A percentile compares a stretch with the other conserved stretches of the same genome.
phyloP scores from a whole-genome alignment of 805 yeast genomes.

The Pichia thaimueangensis region DNA sequence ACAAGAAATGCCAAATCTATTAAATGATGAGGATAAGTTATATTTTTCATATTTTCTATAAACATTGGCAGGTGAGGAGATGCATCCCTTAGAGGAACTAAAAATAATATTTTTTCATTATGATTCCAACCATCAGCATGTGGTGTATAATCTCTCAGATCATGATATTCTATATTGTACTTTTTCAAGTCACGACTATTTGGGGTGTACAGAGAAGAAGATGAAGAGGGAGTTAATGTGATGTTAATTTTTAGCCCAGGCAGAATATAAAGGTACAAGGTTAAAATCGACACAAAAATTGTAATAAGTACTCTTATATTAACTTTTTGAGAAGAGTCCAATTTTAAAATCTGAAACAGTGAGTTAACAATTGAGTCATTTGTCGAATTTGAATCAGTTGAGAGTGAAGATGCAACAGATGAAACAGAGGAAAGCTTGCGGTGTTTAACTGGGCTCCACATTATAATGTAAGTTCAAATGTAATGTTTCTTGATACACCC shows the following conservation, averaged over 20 bases:
- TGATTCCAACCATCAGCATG: constrained; percentile 47
- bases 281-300: background rate
- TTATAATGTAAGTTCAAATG: too few relatives aligned
- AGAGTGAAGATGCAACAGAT: too few relatives aligned
- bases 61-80: constrained; percentile 57
- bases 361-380: too few relatives aligned
- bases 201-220: background rate
- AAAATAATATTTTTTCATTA: constrained; percentile 46
- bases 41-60: constrained; percentile 47
- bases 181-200: background rate
- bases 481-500: too few relatives aligned
- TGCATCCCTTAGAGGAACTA: constrained; percentile 57
- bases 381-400: too few relatives aligned
- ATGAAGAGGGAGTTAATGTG: background rate
- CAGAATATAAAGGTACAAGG: background rate
- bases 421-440: too few relatives aligned
- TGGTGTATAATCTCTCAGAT: constrained; percentile 32
- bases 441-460: too few relatives aligned
- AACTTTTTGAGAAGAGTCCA: too few relatives aligned
- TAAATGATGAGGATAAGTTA: constrained; percentile 51
- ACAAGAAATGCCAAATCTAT: constrained; percentile 73
- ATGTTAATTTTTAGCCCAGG: too few relatives aligned
- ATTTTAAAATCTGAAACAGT: too few relatives aligned
- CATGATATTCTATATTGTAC: constrained; percentile 36
- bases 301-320: too few relatives aligned